A percentile compares a stretch with the other conserved stretches of the same genome.
Conservation (phyloP, 164 flowering plant species). For the Macadamia tetraphylla region DNA sequence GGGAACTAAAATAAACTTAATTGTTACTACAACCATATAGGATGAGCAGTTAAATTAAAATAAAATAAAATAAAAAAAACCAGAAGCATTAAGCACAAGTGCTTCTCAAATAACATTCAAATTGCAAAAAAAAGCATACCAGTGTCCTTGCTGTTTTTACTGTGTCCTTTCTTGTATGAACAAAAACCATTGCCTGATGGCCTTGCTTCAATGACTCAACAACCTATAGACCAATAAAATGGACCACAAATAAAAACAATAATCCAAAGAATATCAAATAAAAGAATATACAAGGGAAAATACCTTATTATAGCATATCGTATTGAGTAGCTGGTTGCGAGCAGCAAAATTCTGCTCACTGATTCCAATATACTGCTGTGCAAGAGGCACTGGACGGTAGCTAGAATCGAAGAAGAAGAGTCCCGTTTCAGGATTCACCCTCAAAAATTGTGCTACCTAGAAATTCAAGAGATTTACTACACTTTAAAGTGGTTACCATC, state of each 20-base stretch:
- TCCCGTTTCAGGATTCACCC: constrained; percentile 90
- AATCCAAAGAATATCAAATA: neutral
- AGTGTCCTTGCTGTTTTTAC: constrained; percentile 83
- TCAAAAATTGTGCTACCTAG: constrained; percentile 92
- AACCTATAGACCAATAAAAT: constrained; percentile 38
- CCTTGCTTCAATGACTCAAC: constrained; percentile 84
- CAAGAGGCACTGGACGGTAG: constrained; percentile 99
- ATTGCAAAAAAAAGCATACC: constrained; percentile 35
- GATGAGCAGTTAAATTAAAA: too few species aligned
- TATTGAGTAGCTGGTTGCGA: constrained; percentile 70
- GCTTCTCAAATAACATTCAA: too few species aligned
- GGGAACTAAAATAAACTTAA: too few species aligned
- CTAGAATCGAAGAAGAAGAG: constrained; percentile 96
- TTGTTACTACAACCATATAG: too few species aligned
- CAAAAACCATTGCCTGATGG: constrained; percentile 97
- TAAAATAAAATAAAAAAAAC: too few species aligned
- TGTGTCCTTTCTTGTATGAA: constrained; percentile 96
- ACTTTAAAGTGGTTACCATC: neutral
- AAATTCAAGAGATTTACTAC: constrained; percentile 6
- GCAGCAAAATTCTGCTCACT: constrained; percentile 81
- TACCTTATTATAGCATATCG: constrained; percentile 92
- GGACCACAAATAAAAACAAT: neutral
- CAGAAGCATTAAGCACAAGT: too few species aligned
- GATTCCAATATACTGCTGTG: constrained; percentile 95
- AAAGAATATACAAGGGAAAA: constrained; percentile 5